Conservation (phyloP, 2,329 filamentous ascomycete species). For the Cytospora leucostoma region DNA sequence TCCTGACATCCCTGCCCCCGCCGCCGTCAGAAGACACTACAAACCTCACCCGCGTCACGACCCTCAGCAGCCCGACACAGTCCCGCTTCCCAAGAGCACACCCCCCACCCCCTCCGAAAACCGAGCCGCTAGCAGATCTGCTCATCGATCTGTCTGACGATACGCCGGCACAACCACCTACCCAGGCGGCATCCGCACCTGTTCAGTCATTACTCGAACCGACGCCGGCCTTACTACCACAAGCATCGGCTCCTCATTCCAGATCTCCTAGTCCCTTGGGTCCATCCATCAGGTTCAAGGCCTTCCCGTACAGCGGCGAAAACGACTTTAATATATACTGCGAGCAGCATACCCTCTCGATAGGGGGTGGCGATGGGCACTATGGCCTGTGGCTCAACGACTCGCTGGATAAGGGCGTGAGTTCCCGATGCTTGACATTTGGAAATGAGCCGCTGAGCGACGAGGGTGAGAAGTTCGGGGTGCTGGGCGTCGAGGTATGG, state of each 20-base stretch:
- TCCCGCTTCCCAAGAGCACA: constrained; percentile 27
- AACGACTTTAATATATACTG: constrained; percentile 98
- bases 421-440: constrained; percentile 84
- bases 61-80: constrained; percentile 36
- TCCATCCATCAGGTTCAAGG: constrained; percentile 89
- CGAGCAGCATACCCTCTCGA: constrained; percentile 78
- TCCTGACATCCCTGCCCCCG: constrained; percentile 67
- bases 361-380: constrained; percentile 85
- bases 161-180: constrained; percentile 15
- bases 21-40: constrained; percentile 63
- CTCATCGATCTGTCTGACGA: constrained; percentile 26
- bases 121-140: constrained; percentile 33
- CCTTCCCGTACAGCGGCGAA: constrained; percentile 91
- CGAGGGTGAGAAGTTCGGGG: constrained; percentile 86
- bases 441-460: constrained; percentile 93
- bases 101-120: constrained; percentile 34
- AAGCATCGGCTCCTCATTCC: constrained; percentile 1
- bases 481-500: constrained; percentile 92
- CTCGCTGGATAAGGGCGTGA: constrained; percentile 79
- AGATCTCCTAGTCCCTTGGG: constrained; percentile 46
- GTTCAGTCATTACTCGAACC: background rate
- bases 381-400: constrained; percentile 95
- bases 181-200: background rate
- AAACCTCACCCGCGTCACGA: constrained; percentile 47
- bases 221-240: background rate